phyloP scores from a whole-genome alignment of 345 rosid genomes.

The Acer yangbiense region DNA sequence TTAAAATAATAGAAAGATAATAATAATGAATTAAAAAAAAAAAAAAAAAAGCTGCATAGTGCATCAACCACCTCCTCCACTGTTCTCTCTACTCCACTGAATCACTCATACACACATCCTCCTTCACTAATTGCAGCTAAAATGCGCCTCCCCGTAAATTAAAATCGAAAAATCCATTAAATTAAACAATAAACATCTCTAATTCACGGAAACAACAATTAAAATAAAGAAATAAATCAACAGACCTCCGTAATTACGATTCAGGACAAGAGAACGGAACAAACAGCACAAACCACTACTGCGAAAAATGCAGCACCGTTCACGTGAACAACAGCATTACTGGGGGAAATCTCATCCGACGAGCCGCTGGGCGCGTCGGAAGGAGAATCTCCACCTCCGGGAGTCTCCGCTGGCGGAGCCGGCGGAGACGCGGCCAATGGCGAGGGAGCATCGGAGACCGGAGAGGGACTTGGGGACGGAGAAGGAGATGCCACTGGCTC shows the following conservation, averaged over 20 bases:
- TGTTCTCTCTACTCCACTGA: neutral
- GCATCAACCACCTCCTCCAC: neutral
- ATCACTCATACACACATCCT: neutral
- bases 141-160: neutral
- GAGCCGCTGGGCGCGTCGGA: slow-evolving; percentile 47
- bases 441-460: slow-evolving; percentile 58
- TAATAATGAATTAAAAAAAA: neutral
- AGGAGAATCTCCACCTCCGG: slow-evolving; percentile 62
- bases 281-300: slow-evolving; percentile 31
- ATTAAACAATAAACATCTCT: slow-evolving; percentile 17
- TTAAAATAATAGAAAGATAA: slow-evolving; percentile 17
- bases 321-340: slow-evolving; percentile 42
- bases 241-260: slow-evolving; percentile 26
- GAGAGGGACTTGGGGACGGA: slow-evolving; percentile 53
- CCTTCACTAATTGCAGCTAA: neutral
- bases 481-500: slow-evolving; percentile 53
- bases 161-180: slow-evolving; percentile 18
- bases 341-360: slow-evolving; percentile 55
- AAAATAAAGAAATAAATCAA: neutral
- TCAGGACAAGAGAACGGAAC: slow-evolving; percentile 46
- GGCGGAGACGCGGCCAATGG: slow-evolving; percentile 81
- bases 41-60: neutral
- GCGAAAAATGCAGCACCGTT: slow-evolving; percentile 43
- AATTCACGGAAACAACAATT: neutral
- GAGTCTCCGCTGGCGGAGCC: slow-evolving; percentile 68